Evolutionary conservation across 164 flowering plant genomes (phyloP), one percentile per base, ranked within the genome.

Genomic region (Brasenia schreberi): DNA sequence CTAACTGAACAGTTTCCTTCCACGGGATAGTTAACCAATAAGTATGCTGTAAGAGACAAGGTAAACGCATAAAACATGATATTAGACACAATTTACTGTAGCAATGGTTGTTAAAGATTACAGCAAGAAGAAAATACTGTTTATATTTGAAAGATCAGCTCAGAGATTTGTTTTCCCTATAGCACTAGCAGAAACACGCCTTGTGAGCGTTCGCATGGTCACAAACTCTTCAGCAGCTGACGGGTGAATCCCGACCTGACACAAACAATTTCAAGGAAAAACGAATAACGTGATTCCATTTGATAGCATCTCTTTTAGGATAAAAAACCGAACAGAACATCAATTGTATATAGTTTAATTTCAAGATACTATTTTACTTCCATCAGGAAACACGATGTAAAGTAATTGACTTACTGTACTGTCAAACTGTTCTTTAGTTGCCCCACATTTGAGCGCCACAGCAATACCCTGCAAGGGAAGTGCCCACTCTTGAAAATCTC

Each of bases 201-300:
- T 84, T 6, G 96, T 77, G 64, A 75, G 80, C 11, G 96, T 65
- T 52, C 98, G 81, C 98, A 93, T 90, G 2, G 98, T 93, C 69
- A 93, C 98, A 78, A 90, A 93, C 67, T 93, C 98, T 72, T 93
- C 98, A 0, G 98, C 98, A 9, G 98, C 84, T 19, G 98, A 90
- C n/a, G 98, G 98, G 74, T 92, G 98, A 71, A 92, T 88, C 43
- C 98, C 98, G 60, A 90, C 93, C 98, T 87, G 79, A 62, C 12
- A 61, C 18, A 23, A 61, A 18, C 9, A 18, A 10, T 10, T 61
- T 11, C 63, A 18, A 5, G 18, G 63, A 19, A 58, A 58, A 3
- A 61, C 63, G 18, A 61, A 16, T 11, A 2, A 61, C 16, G 56
- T 49, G 56, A 49, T 9, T 49, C 16, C 0, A 14, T 14, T 49